These are phyloP conservation scores for Stemphylium vesicarium DNA, from an alignment of 2,329 filamentous ascomycete species.

Conservation along the genomic window DNA sequence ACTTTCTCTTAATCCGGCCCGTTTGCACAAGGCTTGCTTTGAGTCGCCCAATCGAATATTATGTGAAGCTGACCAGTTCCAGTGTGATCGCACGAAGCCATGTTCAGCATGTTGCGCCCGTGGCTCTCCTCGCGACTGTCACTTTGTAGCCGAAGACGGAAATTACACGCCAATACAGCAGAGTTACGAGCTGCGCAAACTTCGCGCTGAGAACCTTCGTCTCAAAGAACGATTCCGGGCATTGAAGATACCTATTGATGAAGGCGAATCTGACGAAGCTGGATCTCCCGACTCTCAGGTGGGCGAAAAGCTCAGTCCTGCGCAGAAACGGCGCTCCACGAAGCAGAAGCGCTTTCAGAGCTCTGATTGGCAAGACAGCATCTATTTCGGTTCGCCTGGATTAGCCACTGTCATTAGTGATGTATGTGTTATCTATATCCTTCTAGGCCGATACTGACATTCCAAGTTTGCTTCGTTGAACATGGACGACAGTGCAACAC, in stretches of 20 bases:
- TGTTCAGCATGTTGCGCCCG: conserved; percentile 58
- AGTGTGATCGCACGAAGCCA: conserved; percentile 59
- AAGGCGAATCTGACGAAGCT: conserved; percentile 43
- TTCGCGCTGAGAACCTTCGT: conserved; percentile 54
- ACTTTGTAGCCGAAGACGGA: conserved; percentile 55
- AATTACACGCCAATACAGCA: conserved; percentile 57
- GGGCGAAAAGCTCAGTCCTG: conserved; percentile 26
- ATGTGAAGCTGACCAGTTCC: neutral
- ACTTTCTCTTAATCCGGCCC: neutral
- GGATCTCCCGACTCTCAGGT: conserved; percentile 29
- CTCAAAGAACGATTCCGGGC: conserved; percentile 52
- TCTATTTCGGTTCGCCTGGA: conserved; percentile 59
- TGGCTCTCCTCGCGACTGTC: conserved; percentile 55
- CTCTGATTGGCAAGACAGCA: conserved; percentile 52
- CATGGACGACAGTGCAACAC: conserved; percentile 43
- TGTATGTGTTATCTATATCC: conserved; percentile 34
- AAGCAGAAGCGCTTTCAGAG: conserved; percentile 49
- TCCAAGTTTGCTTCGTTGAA: conserved; percentile 53
- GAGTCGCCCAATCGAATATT: neutral
- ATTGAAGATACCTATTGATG: conserved; percentile 44
- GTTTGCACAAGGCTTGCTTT: neutral
- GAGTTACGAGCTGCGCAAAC: conserved; percentile 55
- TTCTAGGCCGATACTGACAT: conserved; percentile 23
- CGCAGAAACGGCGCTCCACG: conserved; percentile 29
- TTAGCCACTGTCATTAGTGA: conserved; percentile 56